phyloP scores from a whole-genome alignment of 306 rosid species.

The Quillaja saponaria region DNA sequence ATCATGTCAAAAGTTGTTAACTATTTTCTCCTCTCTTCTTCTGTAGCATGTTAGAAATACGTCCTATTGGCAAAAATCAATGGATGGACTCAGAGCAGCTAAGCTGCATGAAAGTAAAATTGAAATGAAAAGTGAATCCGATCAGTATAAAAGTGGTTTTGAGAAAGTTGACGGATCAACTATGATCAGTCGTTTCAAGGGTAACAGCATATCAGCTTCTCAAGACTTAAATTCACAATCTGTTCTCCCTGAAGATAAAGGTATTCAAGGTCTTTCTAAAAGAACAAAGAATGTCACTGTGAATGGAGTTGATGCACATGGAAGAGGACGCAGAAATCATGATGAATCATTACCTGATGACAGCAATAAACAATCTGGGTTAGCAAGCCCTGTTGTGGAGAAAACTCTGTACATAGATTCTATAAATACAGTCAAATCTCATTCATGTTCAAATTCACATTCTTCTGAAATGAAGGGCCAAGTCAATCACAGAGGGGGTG shows the following conservation, averaged over 20 bases:
- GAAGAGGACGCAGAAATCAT: constrained; percentile 39
- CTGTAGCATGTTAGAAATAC: constrained; percentile 46
- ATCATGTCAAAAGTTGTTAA: constrained; percentile 21
- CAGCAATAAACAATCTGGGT: constrained; percentile 32
- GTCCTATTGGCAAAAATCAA: constrained; percentile 34
- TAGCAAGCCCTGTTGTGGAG: constrained; percentile 57
- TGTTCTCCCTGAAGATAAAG: constrained; percentile 34
- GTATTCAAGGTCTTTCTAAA: constrained; percentile 35
- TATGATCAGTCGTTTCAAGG: constrained; percentile 14
- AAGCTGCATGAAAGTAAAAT: constrained; percentile 11
- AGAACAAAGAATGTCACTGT: constrained; percentile 34
- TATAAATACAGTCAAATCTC: constrained; percentile 44
- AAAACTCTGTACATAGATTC: constrained; percentile 80
- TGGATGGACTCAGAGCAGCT: constrained; percentile 7
- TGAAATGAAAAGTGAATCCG: constrained; percentile 22
- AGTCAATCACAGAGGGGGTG: constrained; percentile 31
- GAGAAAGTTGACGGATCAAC: constrained; percentile 24
- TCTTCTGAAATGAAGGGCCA: constrained; percentile 41
- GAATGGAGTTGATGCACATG: constrained; percentile 35
- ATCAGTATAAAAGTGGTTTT: constrained; percentile 18
- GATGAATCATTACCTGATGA: constrained; percentile 38
- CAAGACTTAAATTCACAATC: constrained; percentile 37
- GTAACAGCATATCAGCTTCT: constrained; percentile 22
- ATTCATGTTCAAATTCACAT: constrained; percentile 46
- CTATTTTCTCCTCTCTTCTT: constrained; percentile 25